Conservation (phyloP, 2,329 filamentous ascomycete genomes). For the Fusarium mexicanum region DNA sequence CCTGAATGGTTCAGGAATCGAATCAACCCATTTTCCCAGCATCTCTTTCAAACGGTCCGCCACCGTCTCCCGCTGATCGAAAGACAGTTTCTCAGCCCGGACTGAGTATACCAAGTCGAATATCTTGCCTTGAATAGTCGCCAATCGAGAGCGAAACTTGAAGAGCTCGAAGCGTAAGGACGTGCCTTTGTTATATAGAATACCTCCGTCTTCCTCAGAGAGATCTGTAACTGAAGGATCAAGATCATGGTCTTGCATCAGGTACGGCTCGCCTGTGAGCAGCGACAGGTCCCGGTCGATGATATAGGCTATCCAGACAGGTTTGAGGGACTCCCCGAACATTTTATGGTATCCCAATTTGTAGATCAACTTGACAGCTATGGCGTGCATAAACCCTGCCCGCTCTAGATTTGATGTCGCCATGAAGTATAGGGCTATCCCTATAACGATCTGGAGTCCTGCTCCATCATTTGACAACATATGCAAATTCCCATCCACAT, state of each 20-base stretch:
- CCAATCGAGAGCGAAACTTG: background rate
- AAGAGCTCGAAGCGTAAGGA: background rate
- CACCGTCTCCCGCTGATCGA: rapidly evolving
- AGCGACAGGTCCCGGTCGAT: slow-evolving; percentile 3
- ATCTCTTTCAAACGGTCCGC: background rate
- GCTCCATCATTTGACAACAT: background rate
- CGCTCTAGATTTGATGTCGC: background rate
- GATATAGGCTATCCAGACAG: slow-evolving; percentile 22
- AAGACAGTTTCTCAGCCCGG: background rate
- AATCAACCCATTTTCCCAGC: background rate
- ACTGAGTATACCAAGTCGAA: slow-evolving; percentile 15
- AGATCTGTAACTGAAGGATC: background rate
- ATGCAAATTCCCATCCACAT: slow-evolving; percentile 10
- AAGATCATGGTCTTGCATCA: slow-evolving; percentile 16
- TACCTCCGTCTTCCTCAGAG: rapidly evolving
- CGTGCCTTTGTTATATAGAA: rapidly evolving
- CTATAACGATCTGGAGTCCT: slow-evolving; percentile 10
- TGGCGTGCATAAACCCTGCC: background rate
- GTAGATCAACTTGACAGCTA: slow-evolving; percentile 14
- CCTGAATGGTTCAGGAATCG: background rate
- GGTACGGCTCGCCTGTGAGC: background rate
- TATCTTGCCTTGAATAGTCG: slow-evolving; percentile 18
- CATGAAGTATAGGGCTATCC: background rate
- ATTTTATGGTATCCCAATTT: background rate
- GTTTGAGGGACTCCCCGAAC: background rate